Evolutionary conservation across 2,329 filamentous ascomycete species (phyloP), one percentile per base, ranked within the genome.

Genomic region (Alternaria burnsii): DNA sequence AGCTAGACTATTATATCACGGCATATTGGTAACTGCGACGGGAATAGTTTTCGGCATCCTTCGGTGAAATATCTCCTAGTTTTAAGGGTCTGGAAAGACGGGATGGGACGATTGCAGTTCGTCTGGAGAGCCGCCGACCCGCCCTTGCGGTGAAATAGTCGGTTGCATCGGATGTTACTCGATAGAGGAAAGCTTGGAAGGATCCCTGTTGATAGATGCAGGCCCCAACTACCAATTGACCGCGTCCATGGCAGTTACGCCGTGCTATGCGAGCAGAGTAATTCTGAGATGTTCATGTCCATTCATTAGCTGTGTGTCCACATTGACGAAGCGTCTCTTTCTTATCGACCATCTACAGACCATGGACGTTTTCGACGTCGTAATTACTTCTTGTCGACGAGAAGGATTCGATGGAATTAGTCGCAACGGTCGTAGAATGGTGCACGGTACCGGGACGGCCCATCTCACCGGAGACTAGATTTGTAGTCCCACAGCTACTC

Each of bases 401-500:
- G 18, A 41, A 41, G 28, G 30, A 48, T 48, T 12, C 30, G 34
- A 48, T 30, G 18, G 9, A 36, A 48, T 48, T 34, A 30, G 46
- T 41, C 46, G 46, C 30, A 20, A 34, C 18, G 30, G 18, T 18
- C 30, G 32, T 16, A 48, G 32, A 24, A 24, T 16, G 30, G 46
- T 20, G 46, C 46, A 30, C 46, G 46, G 30, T 41, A 40, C 38
- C 40, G 32, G 48, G 22, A 47, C 43, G 52, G 51, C 12, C 44
- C 52, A 55, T 52, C 20, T 18, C 32, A 46, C 46, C 52, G 52
- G 52, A 56, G 30, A 51, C 58, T 59, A 56, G 32, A 42, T 34
- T 24, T 47, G 4, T 32, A 18, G 34, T 46, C 18, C 44, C 46
- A 46, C 18, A 32, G 12, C 40, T 36, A 44, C 34, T 20, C 41